A percentile compares a stretch with the other conserved stretches of the same genome.
phyloP scores from a whole-genome alignment of 1,139 yeast species.

The Diutina catenulata region DNA sequence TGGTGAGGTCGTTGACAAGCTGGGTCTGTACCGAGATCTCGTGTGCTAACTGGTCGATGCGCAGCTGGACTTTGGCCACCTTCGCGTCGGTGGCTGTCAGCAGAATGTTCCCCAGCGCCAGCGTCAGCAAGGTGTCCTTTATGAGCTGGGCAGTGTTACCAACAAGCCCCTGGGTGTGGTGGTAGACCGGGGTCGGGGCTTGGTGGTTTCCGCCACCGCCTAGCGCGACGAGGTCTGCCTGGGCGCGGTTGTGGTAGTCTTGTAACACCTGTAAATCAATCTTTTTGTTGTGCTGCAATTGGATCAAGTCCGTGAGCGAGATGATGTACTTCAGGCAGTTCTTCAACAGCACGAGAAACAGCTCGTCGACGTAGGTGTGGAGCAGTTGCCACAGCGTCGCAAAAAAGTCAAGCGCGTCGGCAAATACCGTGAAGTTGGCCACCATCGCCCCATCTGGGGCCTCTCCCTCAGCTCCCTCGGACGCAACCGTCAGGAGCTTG shows the following conservation, averaged over 20 bases:
- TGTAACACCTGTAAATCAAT: constrained; percentile 80
- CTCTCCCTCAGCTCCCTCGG: constrained; percentile 8
- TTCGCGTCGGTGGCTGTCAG: constrained; percentile 27
- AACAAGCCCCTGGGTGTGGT: constrained; percentile 22
- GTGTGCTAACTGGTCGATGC: constrained; percentile 25
- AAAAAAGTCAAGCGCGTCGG: constrained; percentile 39
- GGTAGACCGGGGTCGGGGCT: constrained; percentile 11
- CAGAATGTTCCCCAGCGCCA: constrained; percentile 31
- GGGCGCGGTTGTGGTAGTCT: constrained; percentile 65
- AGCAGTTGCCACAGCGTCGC: constrained; percentile 28
- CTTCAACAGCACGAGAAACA: constrained; percentile 69
- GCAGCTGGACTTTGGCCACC: constrained; percentile 20
- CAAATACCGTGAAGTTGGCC: constrained; percentile 26
- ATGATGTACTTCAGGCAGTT: constrained; percentile 82
- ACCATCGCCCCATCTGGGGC: constrained; percentile 8
- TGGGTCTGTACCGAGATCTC: constrained; percentile 48
- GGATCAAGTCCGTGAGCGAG: constrained; percentile 64
- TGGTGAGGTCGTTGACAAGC: constrained; percentile 46
- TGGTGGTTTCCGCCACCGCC: constrained; percentile 31
- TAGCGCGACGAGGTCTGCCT: constrained; percentile 50
- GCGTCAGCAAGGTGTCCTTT: constrained; percentile 34
- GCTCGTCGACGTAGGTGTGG: constrained; percentile 61
- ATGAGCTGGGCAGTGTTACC: constrained; percentile 34
- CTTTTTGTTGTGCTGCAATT: constrained; percentile 81
- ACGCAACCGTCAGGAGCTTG: constrained; percentile 45